These are phyloP conservation scores for Lentinula lateritia DNA, from an alignment of 768 basidiomycete genomes.

Conservation along the genomic window DNA sequence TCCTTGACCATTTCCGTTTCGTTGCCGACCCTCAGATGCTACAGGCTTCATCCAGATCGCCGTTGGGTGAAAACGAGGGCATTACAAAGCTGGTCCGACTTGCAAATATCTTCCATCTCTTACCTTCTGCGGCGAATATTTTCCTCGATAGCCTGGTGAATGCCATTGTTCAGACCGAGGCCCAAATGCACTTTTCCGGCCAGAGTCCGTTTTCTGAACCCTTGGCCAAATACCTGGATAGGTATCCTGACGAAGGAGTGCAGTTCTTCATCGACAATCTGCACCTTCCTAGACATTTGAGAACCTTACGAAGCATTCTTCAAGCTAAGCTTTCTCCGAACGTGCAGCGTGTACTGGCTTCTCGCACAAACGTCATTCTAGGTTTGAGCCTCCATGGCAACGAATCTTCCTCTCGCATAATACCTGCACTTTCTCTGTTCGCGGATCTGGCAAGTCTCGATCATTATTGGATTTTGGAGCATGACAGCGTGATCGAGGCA, in stretches of 20 bases:
- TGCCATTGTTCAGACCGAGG: constrained; percentile 86
- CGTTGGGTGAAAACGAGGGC: constrained; percentile 81
- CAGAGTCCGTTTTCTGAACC: constrained; percentile 92
- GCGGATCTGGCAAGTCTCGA: constrained; percentile 67
- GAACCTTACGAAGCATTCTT: constrained; percentile 80
- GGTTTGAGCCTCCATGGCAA: constrained; percentile 42
- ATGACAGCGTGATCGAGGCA: constrained; percentile 61
- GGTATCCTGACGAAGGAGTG: constrained; percentile 81
- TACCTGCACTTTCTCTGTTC: constrained; percentile 73
- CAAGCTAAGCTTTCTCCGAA: constrained; percentile 74
- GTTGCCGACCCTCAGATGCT: constrained; percentile 89
- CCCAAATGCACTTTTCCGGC: constrained; percentile 84
- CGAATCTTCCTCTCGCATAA: constrained; percentile 36
- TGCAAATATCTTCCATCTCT: constrained; percentile 94
- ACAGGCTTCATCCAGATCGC: constrained; percentile 69
- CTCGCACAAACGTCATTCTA: constrained; percentile 51
- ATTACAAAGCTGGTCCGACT: constrained; percentile 92
- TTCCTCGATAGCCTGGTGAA: constrained; percentile 88
- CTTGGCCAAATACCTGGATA: constrained; percentile 84
- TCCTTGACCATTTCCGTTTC: constrained; percentile 91
- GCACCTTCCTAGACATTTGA: constrained; percentile 71
- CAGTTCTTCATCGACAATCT: constrained; percentile 81
- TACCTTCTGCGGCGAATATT: constrained; percentile 89
- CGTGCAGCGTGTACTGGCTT: constrained; percentile 61
- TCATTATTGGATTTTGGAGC: constrained; percentile 67